A percentile compares a stretch with the other conserved stretches of the same genome.
Evolutionary conservation across 139 green algal genomes (phyloP).

Genomic region (Astrephomene gubernaculifera): DNA sequence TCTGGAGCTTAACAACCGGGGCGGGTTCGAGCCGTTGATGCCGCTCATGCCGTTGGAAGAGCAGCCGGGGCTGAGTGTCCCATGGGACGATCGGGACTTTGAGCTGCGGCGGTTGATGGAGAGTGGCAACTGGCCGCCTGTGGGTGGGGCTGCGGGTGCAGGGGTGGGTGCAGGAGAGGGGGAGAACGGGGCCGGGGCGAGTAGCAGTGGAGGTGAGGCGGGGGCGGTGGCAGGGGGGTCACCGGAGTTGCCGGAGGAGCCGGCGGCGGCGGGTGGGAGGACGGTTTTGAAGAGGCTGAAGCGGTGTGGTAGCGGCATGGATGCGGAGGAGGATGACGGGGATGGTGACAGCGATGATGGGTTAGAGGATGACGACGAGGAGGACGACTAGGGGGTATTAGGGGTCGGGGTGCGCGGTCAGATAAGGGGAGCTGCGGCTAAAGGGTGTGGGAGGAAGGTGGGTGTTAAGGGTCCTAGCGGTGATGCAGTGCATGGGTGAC

Average conservation of each 20-base stretch:
- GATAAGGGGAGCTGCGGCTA: background rate
- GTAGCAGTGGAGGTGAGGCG: too few relatives aligned
- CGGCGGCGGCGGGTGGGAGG: background rate
- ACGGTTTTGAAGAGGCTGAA: background rate
- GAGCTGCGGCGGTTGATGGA: constrained; percentile 34
- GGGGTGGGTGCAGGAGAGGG: too few relatives aligned
- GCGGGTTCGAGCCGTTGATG: constrained; percentile 65
- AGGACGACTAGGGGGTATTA: background rate
- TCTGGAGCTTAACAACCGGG: constrained; percentile 49
- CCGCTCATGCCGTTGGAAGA: constrained; percentile 48
- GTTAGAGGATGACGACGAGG: background rate
- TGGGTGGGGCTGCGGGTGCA: too few relatives aligned
- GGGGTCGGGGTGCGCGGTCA: background rate
- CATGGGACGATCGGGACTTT: constrained; percentile 19
- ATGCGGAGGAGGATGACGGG: background rate
- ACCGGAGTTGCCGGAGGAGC: background rate
- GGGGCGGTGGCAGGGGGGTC: too few relatives aligned
- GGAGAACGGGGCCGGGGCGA: too few relatives aligned
- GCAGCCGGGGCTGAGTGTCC: constrained; percentile 6
- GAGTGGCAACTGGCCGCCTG: too few relatives aligned
- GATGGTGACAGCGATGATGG: background rate
- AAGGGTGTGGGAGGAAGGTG: background rate
- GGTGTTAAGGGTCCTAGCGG: background rate
- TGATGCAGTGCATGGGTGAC: background rate
- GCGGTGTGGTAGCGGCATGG: background rate